Evolutionary conservation across 1,284 basidiomycete species (phyloP).

Genomic region (Athelia psychrophila): DNA sequence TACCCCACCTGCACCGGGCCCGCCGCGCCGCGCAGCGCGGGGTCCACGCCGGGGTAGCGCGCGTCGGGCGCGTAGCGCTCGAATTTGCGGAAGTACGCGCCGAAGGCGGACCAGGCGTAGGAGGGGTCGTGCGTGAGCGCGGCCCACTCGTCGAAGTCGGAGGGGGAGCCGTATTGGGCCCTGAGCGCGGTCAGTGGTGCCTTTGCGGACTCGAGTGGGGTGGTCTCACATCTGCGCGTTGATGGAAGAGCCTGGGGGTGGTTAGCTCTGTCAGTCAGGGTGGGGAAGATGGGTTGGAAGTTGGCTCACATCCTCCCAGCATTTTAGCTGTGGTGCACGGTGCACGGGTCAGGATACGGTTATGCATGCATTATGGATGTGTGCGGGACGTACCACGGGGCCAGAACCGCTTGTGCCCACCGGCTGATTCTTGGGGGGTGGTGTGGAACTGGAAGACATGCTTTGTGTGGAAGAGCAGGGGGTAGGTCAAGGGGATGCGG

Average conservation of each 20-base stretch:
- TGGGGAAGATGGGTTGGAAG: background rate
- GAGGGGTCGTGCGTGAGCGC: conserved; percentile 50
- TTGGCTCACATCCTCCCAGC: conserved; percentile 62
- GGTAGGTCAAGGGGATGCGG: conserved; percentile 39
- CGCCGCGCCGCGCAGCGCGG: conserved; percentile 36
- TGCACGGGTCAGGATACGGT: background rate
- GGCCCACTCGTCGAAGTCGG: conserved; percentile 71
- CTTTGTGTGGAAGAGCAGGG: conserved; percentile 36
- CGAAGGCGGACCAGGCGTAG: conserved; percentile 62
- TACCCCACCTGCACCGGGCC: conserved; percentile 52
- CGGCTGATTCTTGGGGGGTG: conserved; percentile 49
- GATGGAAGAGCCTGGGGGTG: conserved; percentile 51
- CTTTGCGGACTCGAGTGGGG: background rate
- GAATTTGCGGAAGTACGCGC: conserved; percentile 61
- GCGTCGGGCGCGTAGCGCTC: conserved; percentile 50
- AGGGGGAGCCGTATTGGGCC: conserved; percentile 65
- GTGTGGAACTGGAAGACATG: conserved; percentile 55
- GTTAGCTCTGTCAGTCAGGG: background rate
- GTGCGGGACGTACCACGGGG: conserved; percentile 47
- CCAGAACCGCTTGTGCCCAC: conserved; percentile 48
- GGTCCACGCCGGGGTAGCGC: conserved; percentile 44
- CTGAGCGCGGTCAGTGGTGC: conserved; percentile 29
- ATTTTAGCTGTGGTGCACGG: conserved; percentile 45
- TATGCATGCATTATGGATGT: too few species aligned
- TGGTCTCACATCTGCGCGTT: conserved; percentile 60